Evolutionary conservation across 2,329 filamentous ascomycete genomes (phyloP), one percentile per base, ranked within the genome.

Genomic region (Elsinoe perseae): DNA sequence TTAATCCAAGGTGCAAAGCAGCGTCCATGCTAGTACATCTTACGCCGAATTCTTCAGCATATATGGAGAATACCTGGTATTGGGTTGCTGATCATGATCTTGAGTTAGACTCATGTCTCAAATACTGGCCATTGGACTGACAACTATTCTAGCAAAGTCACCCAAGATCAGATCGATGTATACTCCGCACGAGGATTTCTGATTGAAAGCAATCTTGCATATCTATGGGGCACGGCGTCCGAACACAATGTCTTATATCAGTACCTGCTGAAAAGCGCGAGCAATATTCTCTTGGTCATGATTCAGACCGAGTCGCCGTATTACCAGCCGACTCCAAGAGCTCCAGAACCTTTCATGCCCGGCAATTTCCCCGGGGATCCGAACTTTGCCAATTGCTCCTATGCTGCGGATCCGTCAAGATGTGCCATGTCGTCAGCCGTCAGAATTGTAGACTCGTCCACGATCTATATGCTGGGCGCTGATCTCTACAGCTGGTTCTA

Each of bases 241-340:
- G 79, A 81, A 64, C 79, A 81, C 64, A 76, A 75, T 68, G 70
- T 72, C 3, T 65, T 81, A 30, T 81, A 81, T 65, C 75, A 81
- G 61, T 78, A 79, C 64, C 74, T 78, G 46, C 68, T 80, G 57
- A 67, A 74, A 59, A 68, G 70, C 34, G 77, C 79, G 1, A 63
- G 69, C 55, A 79, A 80, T 58, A 72, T 82, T 5, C 70, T 78
- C 10, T 3, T 23, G 6, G 44, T 6, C 10, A 50, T 50, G 44
- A 50, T 50, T 16, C 44, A 50, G 28, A 50, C 44, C 4, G 44
- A 50, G 25, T 28, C 20, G 23, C 21, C 44, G 5, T 50, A 50
- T 23, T 50, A 9, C n/a, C 44, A 50, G 20, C 9, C 16, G 3
- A 21, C 18, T 4, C 18, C 40, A 4, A 44, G 23, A 7, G 16